Conservation (phyloP, 2,329 filamentous ascomycete genomes). For the Xylaria digitata region DNA sequence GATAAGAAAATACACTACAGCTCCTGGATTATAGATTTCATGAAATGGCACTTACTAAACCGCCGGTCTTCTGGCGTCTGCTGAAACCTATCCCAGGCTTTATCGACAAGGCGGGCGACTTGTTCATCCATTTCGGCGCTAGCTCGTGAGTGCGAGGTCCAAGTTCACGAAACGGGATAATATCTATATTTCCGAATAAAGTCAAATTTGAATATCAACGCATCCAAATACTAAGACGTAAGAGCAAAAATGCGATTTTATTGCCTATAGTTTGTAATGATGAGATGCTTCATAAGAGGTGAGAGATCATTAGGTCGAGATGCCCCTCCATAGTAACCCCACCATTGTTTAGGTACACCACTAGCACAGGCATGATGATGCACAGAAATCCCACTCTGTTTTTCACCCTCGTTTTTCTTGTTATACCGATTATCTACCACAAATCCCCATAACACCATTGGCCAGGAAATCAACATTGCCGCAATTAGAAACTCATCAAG, state of each 20-base stretch:
- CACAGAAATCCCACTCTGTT: constrained; percentile 33
- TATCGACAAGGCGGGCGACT: constrained; percentile 75
- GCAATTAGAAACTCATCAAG: neutral
- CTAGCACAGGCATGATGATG: constrained; percentile 43
- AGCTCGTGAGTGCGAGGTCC: neutral
- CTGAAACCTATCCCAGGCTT: constrained; percentile 74
- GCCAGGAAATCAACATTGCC: neutral
- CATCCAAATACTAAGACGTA: too few species aligned
- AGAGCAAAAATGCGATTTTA: neutral
- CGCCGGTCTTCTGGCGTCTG: constrained; percentile 61
- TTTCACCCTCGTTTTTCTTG: neutral
- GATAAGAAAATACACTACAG: too few species aligned
- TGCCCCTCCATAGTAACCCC: constrained; percentile 43
- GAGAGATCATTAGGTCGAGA: neutral
- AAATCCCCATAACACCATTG: neutral
- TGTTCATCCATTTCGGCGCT: constrained; percentile 76
- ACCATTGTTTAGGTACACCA: constrained; percentile 38
- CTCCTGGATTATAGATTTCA: constrained; percentile 29
- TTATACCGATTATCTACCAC: neutral
- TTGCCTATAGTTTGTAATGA: neutral
- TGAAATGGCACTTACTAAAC: constrained; percentile 57
- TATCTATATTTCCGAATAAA: neutral
- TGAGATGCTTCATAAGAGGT: neutral
- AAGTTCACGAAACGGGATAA: neutral
- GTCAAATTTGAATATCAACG: too few species aligned